Evolutionary conservation across 805 yeast genomes (phyloP).

Genomic region (Saccharomycopsis schoenii): DNA sequence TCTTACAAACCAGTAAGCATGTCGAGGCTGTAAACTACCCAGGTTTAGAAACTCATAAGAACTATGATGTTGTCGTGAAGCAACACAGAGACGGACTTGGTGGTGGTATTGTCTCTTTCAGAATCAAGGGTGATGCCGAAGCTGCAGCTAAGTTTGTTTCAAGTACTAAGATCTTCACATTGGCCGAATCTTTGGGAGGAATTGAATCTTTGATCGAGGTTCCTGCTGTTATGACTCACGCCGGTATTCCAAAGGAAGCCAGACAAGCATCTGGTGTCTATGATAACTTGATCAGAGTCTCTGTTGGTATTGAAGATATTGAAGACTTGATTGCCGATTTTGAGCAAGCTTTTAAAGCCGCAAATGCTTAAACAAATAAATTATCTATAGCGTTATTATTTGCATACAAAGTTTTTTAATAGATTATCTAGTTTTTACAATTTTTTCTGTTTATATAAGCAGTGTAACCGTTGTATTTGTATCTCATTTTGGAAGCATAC

Average conservation of each 20-base stretch:
- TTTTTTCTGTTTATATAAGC: no score
- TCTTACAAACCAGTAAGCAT: slow-evolving; percentile 36
- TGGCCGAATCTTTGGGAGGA: slow-evolving; percentile 89
- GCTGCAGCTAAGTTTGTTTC: slow-evolving; percentile 70
- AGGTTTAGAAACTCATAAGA: slow-evolving; percentile 58
- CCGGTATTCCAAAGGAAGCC: slow-evolving; percentile 72
- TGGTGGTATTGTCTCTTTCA: slow-evolving; percentile 87
- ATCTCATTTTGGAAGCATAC: no score
- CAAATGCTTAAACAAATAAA: slow-evolving; percentile 14
- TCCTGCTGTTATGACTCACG: slow-evolving; percentile 89
- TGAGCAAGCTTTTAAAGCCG: slow-evolving; percentile 50
- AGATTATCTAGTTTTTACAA: not conserved
- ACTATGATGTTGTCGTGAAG: slow-evolving; percentile 50
- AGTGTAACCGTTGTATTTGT: no score
- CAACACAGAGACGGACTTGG: slow-evolving; percentile 83
- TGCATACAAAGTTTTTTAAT: not conserved
- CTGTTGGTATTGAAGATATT: slow-evolving; percentile 80
- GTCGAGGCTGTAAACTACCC: slow-evolving; percentile 76
- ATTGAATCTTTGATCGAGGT: slow-evolving; percentile 79
- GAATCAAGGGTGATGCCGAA: slow-evolving; percentile 72
- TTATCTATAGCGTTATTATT: not conserved
- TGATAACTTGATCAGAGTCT: slow-evolving; percentile 72
- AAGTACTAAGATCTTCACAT: slow-evolving; percentile 63
- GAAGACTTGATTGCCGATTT: slow-evolving; percentile 69
- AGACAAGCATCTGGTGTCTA: slow-evolving; percentile 74